These are phyloP conservation scores for Akanthomyces uredinophilus DNA, from an alignment of 2,329 filamentous ascomycete species.

Conservation along the genomic window DNA sequence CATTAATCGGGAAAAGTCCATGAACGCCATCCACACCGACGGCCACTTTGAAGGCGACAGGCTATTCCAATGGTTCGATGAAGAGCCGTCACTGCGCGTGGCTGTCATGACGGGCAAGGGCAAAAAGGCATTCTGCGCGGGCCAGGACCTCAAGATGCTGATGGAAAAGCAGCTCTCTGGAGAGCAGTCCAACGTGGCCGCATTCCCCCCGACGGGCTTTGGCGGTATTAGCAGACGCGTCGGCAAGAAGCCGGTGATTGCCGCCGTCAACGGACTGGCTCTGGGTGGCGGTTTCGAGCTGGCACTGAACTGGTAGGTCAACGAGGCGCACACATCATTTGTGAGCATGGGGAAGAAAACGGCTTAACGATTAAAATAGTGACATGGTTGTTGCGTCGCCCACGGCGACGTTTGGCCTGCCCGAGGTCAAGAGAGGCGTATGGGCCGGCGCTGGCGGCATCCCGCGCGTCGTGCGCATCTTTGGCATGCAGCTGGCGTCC, in stretches of 20 bases:
- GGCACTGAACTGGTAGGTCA: conserved; percentile 45
- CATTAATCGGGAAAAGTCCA: conserved; percentile 43
- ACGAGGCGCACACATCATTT: neutral
- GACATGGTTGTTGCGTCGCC: conserved; percentile 50
- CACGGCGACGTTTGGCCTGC: conserved; percentile 46
- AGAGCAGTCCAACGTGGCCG: conserved; percentile 12
- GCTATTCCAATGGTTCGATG: conserved; percentile 50
- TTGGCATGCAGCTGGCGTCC: conserved; percentile 41
- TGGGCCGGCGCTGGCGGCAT: conserved; percentile 48
- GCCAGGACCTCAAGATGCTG: conserved; percentile 49
- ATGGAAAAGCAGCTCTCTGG: conserved; percentile 29
- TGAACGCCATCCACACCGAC: conserved; percentile 41
- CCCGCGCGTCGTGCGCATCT: conserved; percentile 42
- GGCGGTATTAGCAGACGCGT: conserved; percentile 47
- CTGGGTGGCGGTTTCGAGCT: conserved; percentile 55
- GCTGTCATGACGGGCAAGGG: conserved; percentile 48
- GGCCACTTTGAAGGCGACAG: conserved; percentile 44
- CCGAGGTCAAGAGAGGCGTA: conserved; percentile 50
- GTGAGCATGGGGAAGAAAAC: neutral
- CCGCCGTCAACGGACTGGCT: conserved; percentile 53
- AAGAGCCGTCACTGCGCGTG: conserved; percentile 41
- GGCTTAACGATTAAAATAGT: conserved; percentile 22
- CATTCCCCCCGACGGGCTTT: conserved; percentile 37
- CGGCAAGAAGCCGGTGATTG: conserved; percentile 58
- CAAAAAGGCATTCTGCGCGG: conserved; percentile 48